phyloP scores from a whole-genome alignment of 495 filamentous ascomycete genomes.

The Neurospora cerealis region DNA sequence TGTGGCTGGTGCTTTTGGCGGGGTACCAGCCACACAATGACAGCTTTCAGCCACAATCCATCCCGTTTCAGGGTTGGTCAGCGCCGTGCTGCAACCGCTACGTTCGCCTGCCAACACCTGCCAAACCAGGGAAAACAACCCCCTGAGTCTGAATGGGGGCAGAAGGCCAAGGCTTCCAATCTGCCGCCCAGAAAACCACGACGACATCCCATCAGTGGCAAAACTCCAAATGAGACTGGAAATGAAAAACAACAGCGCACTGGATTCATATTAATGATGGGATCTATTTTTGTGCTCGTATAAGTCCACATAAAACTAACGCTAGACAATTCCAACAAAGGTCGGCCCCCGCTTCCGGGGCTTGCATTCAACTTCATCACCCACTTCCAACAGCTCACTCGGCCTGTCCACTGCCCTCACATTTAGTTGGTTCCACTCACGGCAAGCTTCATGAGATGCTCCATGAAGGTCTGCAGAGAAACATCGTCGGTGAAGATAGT shows the following conservation, averaged over 20 bases:
- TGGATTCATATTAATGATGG: neutral
- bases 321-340: constrained; percentile 15
- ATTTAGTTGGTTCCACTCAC: constrained; percentile 47
- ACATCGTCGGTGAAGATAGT: constrained; percentile 99
- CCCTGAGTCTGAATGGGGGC: neutral
- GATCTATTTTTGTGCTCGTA: constrained; percentile 8
- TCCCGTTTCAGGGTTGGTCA: neutral
- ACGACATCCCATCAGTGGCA: neutral
- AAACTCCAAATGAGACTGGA: neutral
- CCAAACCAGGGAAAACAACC: neutral
- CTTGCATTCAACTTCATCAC: neutral
- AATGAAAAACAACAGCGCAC: neutral
- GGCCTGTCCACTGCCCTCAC: neutral
- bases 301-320: constrained; percentile 14
- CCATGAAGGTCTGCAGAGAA: constrained; percentile 98
- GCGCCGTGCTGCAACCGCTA: neutral
- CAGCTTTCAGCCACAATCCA: neutral
- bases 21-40: constrained; percentile 3
- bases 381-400: neutral
- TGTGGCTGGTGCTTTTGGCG: constrained; percentile 14
- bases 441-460: constrained; percentile 92
- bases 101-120: neutral
- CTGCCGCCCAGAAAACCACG: neutral
- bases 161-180: neutral
- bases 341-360: neutral